These are phyloP conservation scores for Rosellinia necatrix DNA, from an alignment of 2,329 filamentous ascomycete species.

Conservation along the genomic window DNA sequence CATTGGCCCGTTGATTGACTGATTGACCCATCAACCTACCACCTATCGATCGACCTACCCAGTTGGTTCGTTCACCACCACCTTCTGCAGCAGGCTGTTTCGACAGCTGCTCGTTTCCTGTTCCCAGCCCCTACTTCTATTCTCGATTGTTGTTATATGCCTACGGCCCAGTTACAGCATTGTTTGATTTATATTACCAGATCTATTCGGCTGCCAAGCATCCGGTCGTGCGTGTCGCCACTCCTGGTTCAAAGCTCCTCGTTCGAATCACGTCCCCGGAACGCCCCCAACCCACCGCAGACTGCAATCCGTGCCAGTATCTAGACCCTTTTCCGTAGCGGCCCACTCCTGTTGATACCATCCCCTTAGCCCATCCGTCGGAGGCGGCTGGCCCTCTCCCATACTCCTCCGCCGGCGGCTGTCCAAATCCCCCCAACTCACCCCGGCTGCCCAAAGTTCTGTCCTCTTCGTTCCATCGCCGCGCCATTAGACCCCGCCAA, in stretches of 20 bases:
- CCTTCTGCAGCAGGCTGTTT: too few relatives aligned
- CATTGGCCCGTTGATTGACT: too few relatives aligned
- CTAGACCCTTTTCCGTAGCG: constrained; percentile 7
- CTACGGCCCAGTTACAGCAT: background rate
- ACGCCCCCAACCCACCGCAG: too few relatives aligned
- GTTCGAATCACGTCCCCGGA: constrained; percentile 3
- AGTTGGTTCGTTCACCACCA: too few relatives aligned
- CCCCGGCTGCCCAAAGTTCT: constrained; percentile 1
- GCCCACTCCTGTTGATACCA: constrained; percentile 22
- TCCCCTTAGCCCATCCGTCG: constrained; percentile 12
- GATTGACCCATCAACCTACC: too few relatives aligned
- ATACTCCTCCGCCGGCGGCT: constrained; percentile 8
- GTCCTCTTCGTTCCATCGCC: constrained; percentile 5
- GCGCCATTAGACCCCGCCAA: constrained; percentile 11
- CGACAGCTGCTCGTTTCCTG: too few relatives aligned
- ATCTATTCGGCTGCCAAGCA: background rate
- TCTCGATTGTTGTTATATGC: background rate
- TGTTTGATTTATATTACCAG: background rate
- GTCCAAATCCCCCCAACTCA: background rate
- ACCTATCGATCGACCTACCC: too few relatives aligned
- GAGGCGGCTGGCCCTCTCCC: constrained; percentile 4
- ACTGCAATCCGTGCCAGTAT: too few relatives aligned
- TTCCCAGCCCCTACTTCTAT: background rate
- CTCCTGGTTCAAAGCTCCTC: background rate
- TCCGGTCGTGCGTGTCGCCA: constrained; percentile 4